Conservation (phyloP, 2,329 filamentous ascomycete genomes). For the Calonectria pteridis region DNA sequence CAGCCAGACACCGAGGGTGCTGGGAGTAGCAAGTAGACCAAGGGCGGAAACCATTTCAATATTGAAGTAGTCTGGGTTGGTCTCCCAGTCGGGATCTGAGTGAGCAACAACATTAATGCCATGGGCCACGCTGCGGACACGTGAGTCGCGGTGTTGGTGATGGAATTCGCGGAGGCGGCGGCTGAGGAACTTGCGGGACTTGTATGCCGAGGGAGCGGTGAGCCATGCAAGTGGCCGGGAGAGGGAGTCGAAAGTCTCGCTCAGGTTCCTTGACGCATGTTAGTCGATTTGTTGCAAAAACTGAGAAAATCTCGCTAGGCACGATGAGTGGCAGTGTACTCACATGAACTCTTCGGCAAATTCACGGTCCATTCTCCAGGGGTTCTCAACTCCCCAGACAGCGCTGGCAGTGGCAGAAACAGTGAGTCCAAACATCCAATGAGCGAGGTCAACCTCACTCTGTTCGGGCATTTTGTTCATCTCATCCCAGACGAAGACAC, state of each 20-base stretch:
- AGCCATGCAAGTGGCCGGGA: conserved; percentile 41
- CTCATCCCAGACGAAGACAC: conserved; percentile 35
- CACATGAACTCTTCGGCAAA: conserved; percentile 48
- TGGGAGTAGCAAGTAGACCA: conserved; percentile 47
- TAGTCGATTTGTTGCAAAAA: conserved; percentile 3
- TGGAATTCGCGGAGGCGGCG: conserved; percentile 44
- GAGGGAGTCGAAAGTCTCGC: conserved; percentile 47
- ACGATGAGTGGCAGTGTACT: conserved; percentile 11
- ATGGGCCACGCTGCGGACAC: conserved; percentile 43
- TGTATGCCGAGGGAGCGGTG: conserved; percentile 44
- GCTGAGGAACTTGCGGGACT: conserved; percentile 43
- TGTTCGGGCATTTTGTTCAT: conserved; percentile 34
- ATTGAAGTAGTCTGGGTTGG: conserved; percentile 48
- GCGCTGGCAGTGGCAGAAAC: conserved; percentile 48
- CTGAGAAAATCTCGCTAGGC: background rate
- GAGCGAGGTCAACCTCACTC: conserved; percentile 40
- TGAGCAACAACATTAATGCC: conserved; percentile 48
- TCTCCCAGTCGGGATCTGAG: conserved; percentile 46
- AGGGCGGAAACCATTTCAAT: conserved; percentile 50
- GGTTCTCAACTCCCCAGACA: conserved; percentile 48
- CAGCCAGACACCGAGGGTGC: conserved; percentile 48
- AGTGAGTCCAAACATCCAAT: conserved; percentile 47
- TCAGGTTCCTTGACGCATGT: conserved; percentile 41
- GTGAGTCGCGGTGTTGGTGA: conserved; percentile 38
- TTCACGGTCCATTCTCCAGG: conserved; percentile 47